Conservation (phyloP, 2,329 filamentous ascomycete species). For the Coniosporium tulheliwenetii region DNA sequence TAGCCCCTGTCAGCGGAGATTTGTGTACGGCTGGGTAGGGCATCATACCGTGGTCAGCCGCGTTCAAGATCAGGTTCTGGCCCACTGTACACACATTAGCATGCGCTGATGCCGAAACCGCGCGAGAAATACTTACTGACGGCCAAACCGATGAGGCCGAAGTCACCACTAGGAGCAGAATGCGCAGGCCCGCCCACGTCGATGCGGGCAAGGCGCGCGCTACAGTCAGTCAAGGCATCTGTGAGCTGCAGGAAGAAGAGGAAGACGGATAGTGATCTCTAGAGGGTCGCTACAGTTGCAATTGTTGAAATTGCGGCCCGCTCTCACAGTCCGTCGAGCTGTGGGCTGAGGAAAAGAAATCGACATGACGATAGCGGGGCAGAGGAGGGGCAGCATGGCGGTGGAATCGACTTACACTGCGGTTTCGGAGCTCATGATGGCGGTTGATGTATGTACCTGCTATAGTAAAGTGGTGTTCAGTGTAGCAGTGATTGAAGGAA, state of each 20-base stretch:
- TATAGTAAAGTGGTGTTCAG: too few species aligned
- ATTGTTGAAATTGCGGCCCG: too few species aligned
- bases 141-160: constrained; percentile 37
- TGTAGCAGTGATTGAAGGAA: constrained; percentile 3
- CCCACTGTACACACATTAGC: constrained; percentile 18
- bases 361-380: neutral
- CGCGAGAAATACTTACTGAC: constrained; percentile 7
- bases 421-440: constrained; percentile 12
- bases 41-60: constrained; percentile 27
- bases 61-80: constrained; percentile 40
- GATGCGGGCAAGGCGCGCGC: constrained; percentile 7
- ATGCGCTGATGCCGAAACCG: too few species aligned
- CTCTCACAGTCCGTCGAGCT: too few species aligned
- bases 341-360: too few species aligned
- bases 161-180: constrained; percentile 19
- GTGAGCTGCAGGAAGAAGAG: too few species aligned
- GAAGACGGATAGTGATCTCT: too few species aligned
- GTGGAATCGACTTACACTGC: constrained; percentile 5
- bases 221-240: constrained; percentile 3
- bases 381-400: neutral
- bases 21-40: neutral
- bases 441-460: too few species aligned
- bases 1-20: constrained; percentile 1
- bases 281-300: neutral
- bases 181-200: constrained; percentile 7